phyloP scores from a whole-genome alignment of 2,329 filamentous ascomycete genomes.

The Pseudocercospora macadamiae region DNA sequence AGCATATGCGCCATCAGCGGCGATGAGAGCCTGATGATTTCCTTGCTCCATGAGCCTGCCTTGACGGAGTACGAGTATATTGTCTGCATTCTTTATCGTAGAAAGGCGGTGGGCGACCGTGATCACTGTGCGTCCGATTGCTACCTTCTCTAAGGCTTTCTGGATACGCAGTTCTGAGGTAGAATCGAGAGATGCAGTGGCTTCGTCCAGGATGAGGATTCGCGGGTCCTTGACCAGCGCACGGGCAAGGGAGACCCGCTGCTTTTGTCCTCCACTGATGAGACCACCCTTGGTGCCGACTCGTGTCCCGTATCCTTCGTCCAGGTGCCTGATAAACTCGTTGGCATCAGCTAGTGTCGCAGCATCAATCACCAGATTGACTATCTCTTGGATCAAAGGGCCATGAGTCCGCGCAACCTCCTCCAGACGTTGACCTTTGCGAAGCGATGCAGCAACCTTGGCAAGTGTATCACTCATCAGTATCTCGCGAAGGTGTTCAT shows the following conservation, averaged over 20 bases:
- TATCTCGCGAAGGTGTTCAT: conserved; percentile 45
- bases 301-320: conserved; percentile 51
- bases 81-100: conserved; percentile 44
- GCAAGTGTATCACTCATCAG: conserved; percentile 40
- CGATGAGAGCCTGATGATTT: conserved; percentile 37
- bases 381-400: conserved; percentile 36
- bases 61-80: conserved; percentile 47
- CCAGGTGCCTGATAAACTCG: conserved; percentile 57
- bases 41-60: conserved; percentile 45
- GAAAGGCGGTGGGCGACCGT: conserved; percentile 48
- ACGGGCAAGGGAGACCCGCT: conserved; percentile 49
- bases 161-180: conserved; percentile 34
- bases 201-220: conserved; percentile 49
- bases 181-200: conserved; percentile 41
- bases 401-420: conserved; percentile 8
- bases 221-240: conserved; percentile 45
- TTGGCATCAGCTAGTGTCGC: conserved; percentile 60
- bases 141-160: conserved; percentile 43
- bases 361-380: conserved; percentile 53
- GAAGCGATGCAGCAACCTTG: conserved; percentile 56
- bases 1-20: conserved; percentile 44
- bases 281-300: conserved; percentile 46
- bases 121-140: conserved; percentile 43
- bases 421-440: conserved; percentile 54
- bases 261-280: conserved; percentile 46